Evolutionary conservation across 768 basidiomycete species (phyloP).

Genomic region (Calocybe gangraenosa): DNA sequence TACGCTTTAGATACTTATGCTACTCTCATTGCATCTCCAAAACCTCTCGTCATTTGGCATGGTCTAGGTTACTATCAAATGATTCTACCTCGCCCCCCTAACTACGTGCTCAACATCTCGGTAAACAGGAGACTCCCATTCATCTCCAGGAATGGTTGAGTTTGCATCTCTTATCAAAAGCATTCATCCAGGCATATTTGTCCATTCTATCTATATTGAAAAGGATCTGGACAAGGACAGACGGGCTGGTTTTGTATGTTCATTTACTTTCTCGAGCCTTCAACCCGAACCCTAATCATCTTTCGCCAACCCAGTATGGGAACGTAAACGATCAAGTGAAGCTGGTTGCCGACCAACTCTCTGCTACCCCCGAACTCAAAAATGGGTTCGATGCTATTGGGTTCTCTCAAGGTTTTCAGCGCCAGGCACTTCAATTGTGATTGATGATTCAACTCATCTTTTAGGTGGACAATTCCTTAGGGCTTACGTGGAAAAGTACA

Average conservation of each 20-base stretch:
- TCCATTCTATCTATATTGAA: conserved; percentile 70
- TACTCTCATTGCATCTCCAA: conserved; percentile 13
- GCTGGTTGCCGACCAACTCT: conserved; percentile 60
- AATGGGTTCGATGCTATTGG: conserved; percentile 83
- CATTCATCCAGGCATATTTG: conserved; percentile 70
- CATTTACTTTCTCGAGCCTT: not conserved
- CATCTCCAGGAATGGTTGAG: conserved; percentile 67
- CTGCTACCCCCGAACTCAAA: conserved; percentile 56
- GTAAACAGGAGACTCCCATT: conserved; percentile 67
- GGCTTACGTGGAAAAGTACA: conserved; percentile 77
- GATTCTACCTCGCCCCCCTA: not conserved
- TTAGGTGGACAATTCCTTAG: conserved; percentile 81
- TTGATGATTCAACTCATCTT: not conserved
- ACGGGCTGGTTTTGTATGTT: conserved; percentile 68
- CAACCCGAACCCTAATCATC: not conserved
- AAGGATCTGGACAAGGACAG: conserved; percentile 58
- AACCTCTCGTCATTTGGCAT: conserved; percentile 76
- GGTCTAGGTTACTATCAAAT: conserved; percentile 45
- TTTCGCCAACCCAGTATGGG: conserved; percentile 59
- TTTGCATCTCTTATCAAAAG: conserved; percentile 56
- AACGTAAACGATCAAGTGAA: conserved; percentile 70
- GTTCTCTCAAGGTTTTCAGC: conserved; percentile 73
- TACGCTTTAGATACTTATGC: not conserved
- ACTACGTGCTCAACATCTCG: not conserved
- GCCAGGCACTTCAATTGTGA: not conserved